phyloP scores from a whole-genome alignment of 345 rosid species.

The Draba incana region DNA sequence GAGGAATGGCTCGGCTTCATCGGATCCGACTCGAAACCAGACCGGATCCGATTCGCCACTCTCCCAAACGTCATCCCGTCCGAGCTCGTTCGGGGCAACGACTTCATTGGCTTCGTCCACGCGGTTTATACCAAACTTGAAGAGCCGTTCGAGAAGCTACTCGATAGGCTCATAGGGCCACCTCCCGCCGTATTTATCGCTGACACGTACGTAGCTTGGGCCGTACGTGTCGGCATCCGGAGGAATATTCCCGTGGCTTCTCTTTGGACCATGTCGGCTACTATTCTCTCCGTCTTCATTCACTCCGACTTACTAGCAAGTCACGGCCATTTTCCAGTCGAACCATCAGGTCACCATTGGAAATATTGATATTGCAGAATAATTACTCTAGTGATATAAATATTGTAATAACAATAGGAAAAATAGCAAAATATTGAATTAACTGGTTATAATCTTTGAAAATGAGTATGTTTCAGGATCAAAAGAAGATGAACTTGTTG shows the following conservation, averaged over 20 bases:
- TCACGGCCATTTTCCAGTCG: slow-evolving; percentile 39
- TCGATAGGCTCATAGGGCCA: slow-evolving; percentile 44
- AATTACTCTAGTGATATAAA: no score
- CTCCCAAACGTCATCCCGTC: slow-evolving; percentile 40
- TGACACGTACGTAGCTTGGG: slow-evolving; percentile 48
- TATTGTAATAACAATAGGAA: no score
- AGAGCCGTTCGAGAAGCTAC: slow-evolving; percentile 54
- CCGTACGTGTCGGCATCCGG: slow-evolving; percentile 37
- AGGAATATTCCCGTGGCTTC: slow-evolving; percentile 61
- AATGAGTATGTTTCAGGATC: slow-evolving; percentile 4
- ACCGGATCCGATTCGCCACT: slow-evolving; percentile 39
- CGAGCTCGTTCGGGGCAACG: slow-evolving; percentile 36
- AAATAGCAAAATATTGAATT: no score
- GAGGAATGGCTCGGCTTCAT: slow-evolving; percentile 72
- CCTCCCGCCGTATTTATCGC: slow-evolving; percentile 42
- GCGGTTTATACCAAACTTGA: slow-evolving; percentile 26
- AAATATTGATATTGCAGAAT: no score
- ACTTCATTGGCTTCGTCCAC: slow-evolving; percentile 27
- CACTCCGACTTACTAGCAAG: slow-evolving; percentile 34
- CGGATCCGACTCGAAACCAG: slow-evolving; percentile 46
- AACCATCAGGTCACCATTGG: slow-evolving; percentile 31
- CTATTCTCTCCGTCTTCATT: slow-evolving; percentile 41
- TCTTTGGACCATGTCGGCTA: slow-evolving; percentile 50
- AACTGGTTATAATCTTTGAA: no score
- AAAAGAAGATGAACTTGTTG: slow-evolving; percentile 41